Evolutionary conservation across 75 land plant genomes (phyloP), one percentile per base, ranked within the genome.

Genomic region (Sequoiadendron giganteum): DNA sequence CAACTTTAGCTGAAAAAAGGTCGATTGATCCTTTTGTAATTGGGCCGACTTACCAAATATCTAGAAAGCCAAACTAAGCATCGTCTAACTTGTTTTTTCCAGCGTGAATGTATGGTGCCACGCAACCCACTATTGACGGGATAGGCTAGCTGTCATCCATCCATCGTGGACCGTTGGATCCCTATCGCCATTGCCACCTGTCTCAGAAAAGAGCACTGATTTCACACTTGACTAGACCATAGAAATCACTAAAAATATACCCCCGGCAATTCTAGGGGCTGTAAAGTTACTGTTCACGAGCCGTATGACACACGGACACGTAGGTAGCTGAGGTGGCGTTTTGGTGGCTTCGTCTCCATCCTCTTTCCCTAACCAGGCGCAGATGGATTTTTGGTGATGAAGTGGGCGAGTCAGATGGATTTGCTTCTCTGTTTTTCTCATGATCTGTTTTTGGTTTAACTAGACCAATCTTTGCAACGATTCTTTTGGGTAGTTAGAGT

Each of bases 121-220:
- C 84, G 84, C 47, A 25, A n/a, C 48, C 30, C 84, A 81, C 30
- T 81, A 15, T 25, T 28, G 52, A 45, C 45, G n/a, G 47, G 48
- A 81, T 43, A 28, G 45, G 52, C 84, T 45, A 81, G 49, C 49
- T 81, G 84, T 81, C 28, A 45, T 25, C 32, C 1, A 8, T 45
- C 84, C 84, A 81, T 45, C 84, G n/a, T 81, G 32, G 48, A 81
- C 84, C 84, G 84, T 81, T 48, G n/a, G 84, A 81, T 81, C 49
- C 30, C 84, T 45, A 81, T 81, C 84, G 10, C 28, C n/a, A 45
- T 40, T 32, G 21, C 49, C 84, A 81, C 84, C 13, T 45, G 84
- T 81, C 30, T 14, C 28, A 28, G 34, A 32, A 0, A 81, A 40
- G 83, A 19, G 65, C 5, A 18, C 83, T 18, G 83, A 80, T 18